These are phyloP conservation scores for Camellia lanceoleosa DNA, from an alignment of 148 eudicot species.

Conservation along the genomic window DNA sequence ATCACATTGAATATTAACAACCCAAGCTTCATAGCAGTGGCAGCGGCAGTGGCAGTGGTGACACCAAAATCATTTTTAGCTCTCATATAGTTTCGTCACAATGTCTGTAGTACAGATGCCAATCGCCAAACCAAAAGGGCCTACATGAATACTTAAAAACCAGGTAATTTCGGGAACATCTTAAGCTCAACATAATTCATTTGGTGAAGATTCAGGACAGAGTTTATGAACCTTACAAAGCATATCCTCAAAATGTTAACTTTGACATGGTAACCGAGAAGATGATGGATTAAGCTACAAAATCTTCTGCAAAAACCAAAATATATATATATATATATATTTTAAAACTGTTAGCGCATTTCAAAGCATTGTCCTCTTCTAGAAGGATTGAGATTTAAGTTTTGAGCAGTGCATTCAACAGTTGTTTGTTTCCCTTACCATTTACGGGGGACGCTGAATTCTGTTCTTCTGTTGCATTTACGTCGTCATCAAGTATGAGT, in stretches of 20 bases:
- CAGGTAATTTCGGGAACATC: not conserved
- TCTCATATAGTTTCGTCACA: not conserved
- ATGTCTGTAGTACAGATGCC: not conserved
- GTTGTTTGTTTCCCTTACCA: slow-evolving; percentile 7
- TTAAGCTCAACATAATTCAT: not conserved
- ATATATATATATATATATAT: not conserved
- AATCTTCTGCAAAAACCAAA: slow-evolving; percentile 3
- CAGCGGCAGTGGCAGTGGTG: not conserved
- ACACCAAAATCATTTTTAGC: not conserved
- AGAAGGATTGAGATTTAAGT: not conserved
- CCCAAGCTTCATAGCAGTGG: not conserved
- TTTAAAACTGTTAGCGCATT: not conserved
- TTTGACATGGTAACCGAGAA: not conserved
- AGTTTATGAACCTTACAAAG: not conserved
- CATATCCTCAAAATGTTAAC: not conserved
- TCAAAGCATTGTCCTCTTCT: not conserved
- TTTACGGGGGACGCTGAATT: not conserved
- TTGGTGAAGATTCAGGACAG: too few species aligned
- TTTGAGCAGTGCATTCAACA: not conserved
- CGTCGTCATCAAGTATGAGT: slow-evolving; percentile 1
- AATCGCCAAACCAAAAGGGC: not conserved
- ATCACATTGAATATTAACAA: not conserved
- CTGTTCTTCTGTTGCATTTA: not conserved
- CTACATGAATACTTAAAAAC: not conserved
- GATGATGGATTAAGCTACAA: not conserved